These are phyloP conservation scores for Osmozyma mogii DNA, from an alignment of 805 yeast species.

Conservation along the genomic window DNA sequence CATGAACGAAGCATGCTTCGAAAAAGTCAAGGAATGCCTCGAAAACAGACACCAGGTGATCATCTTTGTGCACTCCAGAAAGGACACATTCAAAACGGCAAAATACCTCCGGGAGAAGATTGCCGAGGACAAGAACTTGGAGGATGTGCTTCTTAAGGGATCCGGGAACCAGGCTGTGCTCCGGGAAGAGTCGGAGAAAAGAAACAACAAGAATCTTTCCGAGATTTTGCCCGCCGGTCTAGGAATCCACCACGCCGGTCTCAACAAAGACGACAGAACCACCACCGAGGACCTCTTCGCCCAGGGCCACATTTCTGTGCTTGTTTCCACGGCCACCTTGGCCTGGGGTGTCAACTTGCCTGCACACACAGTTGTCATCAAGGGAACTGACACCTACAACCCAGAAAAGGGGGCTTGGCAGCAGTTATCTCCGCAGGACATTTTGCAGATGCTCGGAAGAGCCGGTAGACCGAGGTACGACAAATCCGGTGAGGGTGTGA, in stretches of 20 bases:
- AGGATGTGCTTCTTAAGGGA: constrained; percentile 30
- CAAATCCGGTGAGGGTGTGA: constrained; percentile 86
- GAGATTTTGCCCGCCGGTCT: constrained; percentile 63
- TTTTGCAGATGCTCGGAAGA: constrained; percentile 94
- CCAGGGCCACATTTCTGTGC: constrained; percentile 73
- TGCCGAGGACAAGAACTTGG: constrained; percentile 37
- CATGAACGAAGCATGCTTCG: constrained; percentile 87
- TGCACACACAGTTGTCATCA: constrained; percentile 74
- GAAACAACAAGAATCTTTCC: constrained; percentile 46
- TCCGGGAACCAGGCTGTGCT: constrained; percentile 58
- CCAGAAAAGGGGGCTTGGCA: constrained; percentile 89
- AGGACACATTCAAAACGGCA: constrained; percentile 84
- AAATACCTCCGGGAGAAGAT: constrained; percentile 59
- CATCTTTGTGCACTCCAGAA: constrained; percentile 88
- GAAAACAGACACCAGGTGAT: constrained; percentile 70
- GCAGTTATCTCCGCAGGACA: constrained; percentile 90
- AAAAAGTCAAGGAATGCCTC: constrained; percentile 51
- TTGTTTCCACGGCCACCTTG: constrained; percentile 74
- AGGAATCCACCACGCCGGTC: constrained; percentile 91
- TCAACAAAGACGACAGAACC: constrained; percentile 62
- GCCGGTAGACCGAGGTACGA: constrained; percentile 97
- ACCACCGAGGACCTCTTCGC: constrained; percentile 82
- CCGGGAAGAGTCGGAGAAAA: constrained; percentile 50
- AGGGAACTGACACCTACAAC: constrained; percentile 89
- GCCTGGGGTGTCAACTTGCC: constrained; percentile 87